Base-by-base conservation (phyloP, 148 eudicot genomes). In the Heliosperma pusillum region DNA sequence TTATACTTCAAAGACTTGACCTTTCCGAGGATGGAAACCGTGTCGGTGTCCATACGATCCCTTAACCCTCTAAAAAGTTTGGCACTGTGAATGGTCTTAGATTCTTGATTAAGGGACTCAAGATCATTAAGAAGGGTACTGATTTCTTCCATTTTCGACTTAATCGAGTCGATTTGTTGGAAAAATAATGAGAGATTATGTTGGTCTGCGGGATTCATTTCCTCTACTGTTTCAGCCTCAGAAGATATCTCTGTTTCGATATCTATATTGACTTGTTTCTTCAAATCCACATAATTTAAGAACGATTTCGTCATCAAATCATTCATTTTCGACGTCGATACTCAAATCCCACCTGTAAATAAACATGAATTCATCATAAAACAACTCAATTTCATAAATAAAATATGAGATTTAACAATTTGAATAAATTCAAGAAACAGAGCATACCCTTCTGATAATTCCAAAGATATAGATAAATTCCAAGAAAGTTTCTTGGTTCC, bases 291-390 rank as follows among this genome's bases (percentile, higher is more conserved):
- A 78, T 89, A 93, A 86, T 79, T 89, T 83, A 87, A 73, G 65
- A 93, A 93, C 70, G 98, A 93, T 74, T 86, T 87, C 11, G 95
- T 89, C 98, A 93, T 89, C 24, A 91, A 84, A 81, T 93, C 97
- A 71, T 93, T 93, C 94, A 93, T 93, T 74, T 85, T 88, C 16
- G 71, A 1, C 21, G 20, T 57, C 55, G 42, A 26, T 56, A 50
- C 70, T 66, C 58, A 66, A 80, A 53, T 24, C 72, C 79, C 77
- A 74, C 83, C 87, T 85, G 78, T 24, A 16, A 73, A 70, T 21
- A 17, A 78, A 21, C 33, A 55, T 5, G 50, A 47, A 58, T 52
- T 65, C 25, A 56, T 76, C 68, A 68, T 62, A 26, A 25, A 2
- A 10, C 15, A 36, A 27, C 17, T 50, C 20, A 69, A 2, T 36